phyloP scores from a whole-genome alignment of 257 asterid species.

The Petunia axillaris region DNA sequence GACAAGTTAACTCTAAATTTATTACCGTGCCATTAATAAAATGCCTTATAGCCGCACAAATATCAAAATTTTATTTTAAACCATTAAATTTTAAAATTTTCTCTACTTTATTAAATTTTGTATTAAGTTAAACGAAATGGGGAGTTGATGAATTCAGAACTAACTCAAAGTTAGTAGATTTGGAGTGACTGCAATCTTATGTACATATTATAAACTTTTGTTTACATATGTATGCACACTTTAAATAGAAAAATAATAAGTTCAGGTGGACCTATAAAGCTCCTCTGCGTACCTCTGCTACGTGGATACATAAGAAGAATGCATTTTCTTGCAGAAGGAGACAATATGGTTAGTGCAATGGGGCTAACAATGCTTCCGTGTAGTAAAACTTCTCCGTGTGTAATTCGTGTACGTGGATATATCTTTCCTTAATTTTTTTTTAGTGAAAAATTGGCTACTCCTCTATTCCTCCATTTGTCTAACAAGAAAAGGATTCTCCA shows the following conservation, averaged over 20 bases:
- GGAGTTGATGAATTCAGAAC: too few relatives aligned
- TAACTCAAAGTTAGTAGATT: neutral
- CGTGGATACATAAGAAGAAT: too few relatives aligned
- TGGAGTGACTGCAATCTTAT: neutral
- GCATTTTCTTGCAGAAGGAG: constrained; percentile 9
- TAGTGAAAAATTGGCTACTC: neutral
- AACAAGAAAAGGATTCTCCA: constrained; percentile 11
- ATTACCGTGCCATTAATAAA: too few relatives aligned
- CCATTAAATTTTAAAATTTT: too few relatives aligned
- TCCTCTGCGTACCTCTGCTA: neutral
- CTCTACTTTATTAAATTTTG: too few relatives aligned
- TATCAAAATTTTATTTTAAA: too few relatives aligned
- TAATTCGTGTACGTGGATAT: constrained; percentile 38
- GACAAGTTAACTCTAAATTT: too few relatives aligned
- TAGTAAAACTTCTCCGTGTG: constrained; percentile 35
- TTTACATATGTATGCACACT: neutral
- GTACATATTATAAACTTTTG: neutral
- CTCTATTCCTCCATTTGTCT: neutral
- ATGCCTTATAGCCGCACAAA: too few relatives aligned
- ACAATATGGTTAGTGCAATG: neutral
- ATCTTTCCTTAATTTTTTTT: neutral
- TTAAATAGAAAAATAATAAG: neutral
- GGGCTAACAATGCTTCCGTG: constrained; percentile 34
- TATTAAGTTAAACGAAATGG: too few relatives aligned
- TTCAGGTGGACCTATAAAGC: neutral